phyloP scores from a whole-genome alignment of 169 alveolate species.

The Babesia sp. region DNA sequence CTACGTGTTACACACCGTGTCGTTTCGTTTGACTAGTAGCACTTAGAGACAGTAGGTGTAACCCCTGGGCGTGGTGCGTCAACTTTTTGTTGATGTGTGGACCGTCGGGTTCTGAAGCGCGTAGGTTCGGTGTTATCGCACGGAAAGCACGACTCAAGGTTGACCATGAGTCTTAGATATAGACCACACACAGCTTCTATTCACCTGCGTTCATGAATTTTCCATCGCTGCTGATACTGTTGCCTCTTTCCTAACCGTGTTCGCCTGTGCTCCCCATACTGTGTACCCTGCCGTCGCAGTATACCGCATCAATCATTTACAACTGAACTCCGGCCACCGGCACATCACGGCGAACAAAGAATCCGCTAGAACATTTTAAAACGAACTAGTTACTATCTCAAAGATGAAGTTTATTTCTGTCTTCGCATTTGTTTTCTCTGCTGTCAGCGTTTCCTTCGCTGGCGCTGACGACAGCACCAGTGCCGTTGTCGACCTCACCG shows the following conservation, averaged over 20 bases:
- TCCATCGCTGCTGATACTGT: conserved; percentile 11
- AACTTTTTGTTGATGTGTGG: too few relatives aligned
- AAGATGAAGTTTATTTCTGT: conserved; percentile 6
- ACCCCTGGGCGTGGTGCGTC: too few relatives aligned
- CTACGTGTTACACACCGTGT: too few relatives aligned
- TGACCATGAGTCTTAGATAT: too few relatives aligned
- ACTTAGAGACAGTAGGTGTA: too few relatives aligned
- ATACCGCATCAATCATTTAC: neutral
- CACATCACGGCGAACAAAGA: neutral
- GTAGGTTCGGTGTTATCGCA: too few relatives aligned
- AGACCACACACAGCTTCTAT: too few relatives aligned
- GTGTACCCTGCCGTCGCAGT: conserved; percentile 13
- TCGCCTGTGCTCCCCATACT: conserved; percentile 32
- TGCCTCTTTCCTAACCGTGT: neutral
- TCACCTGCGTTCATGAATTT: neutral
- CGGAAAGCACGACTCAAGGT: too few relatives aligned
- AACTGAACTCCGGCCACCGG: neutral
- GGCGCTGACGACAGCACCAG: conserved; percentile 61
- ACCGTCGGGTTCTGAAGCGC: too few relatives aligned
- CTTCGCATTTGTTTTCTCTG: conserved; percentile 4
- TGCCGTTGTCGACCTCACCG: conserved; percentile 79
- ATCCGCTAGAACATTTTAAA: neutral
- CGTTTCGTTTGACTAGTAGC: too few relatives aligned
- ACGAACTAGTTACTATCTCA: neutral
- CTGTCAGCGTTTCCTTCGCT: neutral